Conservation (phyloP, 1,139 yeast species). For the Nematodospora anomalae region DNA sequence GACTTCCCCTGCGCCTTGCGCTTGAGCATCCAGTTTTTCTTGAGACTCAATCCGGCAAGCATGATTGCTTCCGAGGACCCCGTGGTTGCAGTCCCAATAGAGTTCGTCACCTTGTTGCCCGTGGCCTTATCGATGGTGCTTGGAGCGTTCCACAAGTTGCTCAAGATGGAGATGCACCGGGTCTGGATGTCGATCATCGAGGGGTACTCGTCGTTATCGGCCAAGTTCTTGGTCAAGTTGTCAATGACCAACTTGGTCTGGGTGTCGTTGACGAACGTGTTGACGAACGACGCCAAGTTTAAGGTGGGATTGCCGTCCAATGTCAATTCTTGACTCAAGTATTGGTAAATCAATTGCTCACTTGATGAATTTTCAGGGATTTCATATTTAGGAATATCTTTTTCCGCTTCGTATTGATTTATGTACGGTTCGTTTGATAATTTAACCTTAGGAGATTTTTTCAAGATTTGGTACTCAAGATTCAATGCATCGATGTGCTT, state of each 20-base stretch:
- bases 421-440: constrained; percentile 34
- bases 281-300: constrained; percentile 87
- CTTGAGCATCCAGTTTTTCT: constrained; percentile 79
- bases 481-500: constrained; percentile 39
- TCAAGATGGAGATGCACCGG: constrained; percentile 78
- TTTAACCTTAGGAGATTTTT: constrained; percentile 22
- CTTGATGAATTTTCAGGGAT: constrained; percentile 60
- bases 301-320: constrained; percentile 84
- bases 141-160: constrained; percentile 82
- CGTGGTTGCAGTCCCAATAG: constrained; percentile 88
- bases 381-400: constrained; percentile 46
- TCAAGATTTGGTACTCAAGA: constrained; percentile 33
- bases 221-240: constrained; percentile 81
- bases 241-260: constrained; percentile 54
- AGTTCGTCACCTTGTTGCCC: constrained; percentile 34
- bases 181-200: constrained; percentile 76
- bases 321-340: constrained; percentile 70
- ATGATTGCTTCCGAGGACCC: constrained; percentile 94
- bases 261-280: constrained; percentile 59
- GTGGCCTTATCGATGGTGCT: constrained; percentile 25
- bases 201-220: constrained; percentile 94
- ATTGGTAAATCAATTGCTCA: constrained; percentile 54
- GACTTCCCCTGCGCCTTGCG: constrained; percentile 62
- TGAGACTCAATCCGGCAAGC: constrained; percentile 91
- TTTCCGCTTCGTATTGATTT: constrained; percentile 34